phyloP scores from a whole-genome alignment of 208 protist species.

The Jaenimonas drosophilae region DNA sequence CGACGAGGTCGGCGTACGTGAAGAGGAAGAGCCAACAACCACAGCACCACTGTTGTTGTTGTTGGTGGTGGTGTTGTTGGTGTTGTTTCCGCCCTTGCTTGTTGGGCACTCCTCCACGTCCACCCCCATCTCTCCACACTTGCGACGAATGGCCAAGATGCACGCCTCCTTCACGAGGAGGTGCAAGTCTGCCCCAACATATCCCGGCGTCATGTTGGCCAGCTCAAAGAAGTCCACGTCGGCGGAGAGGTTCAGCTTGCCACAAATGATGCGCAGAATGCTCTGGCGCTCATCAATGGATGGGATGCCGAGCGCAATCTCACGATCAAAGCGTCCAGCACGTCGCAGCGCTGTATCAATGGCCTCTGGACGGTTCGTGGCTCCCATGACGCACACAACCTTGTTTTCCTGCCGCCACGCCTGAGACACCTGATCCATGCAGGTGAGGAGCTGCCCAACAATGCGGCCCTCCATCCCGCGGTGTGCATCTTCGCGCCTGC shows the following conservation, averaged over 20 bases:
- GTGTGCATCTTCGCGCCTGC: constrained; percentile 90
- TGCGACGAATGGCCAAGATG: constrained; percentile 82
- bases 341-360: constrained; percentile 95
- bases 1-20: no score
- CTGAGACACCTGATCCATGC: constrained; percentile 94
- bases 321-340: constrained; percentile 96
- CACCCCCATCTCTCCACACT: constrained; percentile 56
- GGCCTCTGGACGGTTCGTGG: constrained; percentile 94
- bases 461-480: constrained; percentile 98
- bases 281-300: constrained; percentile 84
- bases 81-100: constrained; percentile 1
- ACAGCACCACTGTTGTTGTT: constrained; percentile 14
- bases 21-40: no score
- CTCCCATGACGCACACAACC: constrained; percentile 93
- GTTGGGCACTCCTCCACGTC: no score
- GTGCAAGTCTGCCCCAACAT: constrained; percentile 97
- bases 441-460: constrained; percentile 98
- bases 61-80: constrained; percentile 7
- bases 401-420: constrained; percentile 82
- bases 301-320: constrained; percentile 96
- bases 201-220: constrained; percentile 94
- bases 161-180: constrained; percentile 93
- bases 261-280: constrained; percentile 84
- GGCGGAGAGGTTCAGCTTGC: constrained; percentile 64
- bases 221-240: constrained; percentile 93